Percentiles rank a stretch among this genome's conserved stretches.
phyloP scores from a whole-genome alignment of 768 basidiomycete genomes.

The Solioccasus polychromus region DNA sequence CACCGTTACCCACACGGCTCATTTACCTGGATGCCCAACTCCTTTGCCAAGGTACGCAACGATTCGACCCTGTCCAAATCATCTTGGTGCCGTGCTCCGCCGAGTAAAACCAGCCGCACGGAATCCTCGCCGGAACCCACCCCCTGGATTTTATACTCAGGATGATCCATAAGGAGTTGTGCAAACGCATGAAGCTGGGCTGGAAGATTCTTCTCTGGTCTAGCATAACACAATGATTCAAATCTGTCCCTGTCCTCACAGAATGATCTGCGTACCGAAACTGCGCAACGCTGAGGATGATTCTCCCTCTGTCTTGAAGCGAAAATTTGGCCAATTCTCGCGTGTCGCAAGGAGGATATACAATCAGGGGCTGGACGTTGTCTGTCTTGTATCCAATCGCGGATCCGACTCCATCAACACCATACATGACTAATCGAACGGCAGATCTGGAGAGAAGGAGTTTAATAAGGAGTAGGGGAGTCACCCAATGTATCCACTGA shows the following conservation, averaged over 20 bases:
- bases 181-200: constrained; percentile 73
- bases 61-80: constrained; percentile 69
- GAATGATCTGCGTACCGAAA: constrained; percentile 60
- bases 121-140: constrained; percentile 16
- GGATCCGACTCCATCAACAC: constrained; percentile 1
- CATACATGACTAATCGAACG: background rate
- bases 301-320: constrained; percentile 51
- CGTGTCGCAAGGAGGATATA: constrained; percentile 94
- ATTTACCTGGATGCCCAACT: constrained; percentile 64
- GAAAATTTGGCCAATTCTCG: constrained; percentile 59
- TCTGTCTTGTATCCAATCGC: background rate
- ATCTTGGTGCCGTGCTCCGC: constrained; percentile 76
- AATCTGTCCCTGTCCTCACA: too few relatives aligned
- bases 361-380: constrained; percentile 38
- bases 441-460: constrained; percentile 16
- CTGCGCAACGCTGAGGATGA: constrained; percentile 87
- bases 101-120: constrained; percentile 73
- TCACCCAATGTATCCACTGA: constrained; percentile 40
- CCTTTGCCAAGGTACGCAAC: constrained; percentile 54
- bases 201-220: constrained; percentile 93
- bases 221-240: constrained; percentile 25
- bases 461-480: constrained; percentile 41
- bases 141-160: constrained; percentile 44
- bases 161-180: constrained; percentile 52
- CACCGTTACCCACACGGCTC: background rate